A percentile compares a stretch with the other conserved stretches of the same genome.
These are phyloP conservation scores for Thyridium curvatum DNA, from an alignment of 2,329 filamentous ascomycete species.

Conservation along the genomic window DNA sequence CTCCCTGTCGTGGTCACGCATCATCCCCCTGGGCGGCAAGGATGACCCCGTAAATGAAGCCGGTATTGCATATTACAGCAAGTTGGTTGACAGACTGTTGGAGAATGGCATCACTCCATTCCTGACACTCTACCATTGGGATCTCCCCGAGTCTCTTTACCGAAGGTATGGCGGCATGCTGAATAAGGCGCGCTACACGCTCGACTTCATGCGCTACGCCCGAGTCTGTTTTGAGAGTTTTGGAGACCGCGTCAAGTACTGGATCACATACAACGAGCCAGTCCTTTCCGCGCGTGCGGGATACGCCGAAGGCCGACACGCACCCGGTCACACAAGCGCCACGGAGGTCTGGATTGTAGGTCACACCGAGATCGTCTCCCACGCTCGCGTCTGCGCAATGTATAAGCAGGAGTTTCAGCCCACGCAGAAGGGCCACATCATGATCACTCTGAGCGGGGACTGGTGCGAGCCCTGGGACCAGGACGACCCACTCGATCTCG, in stretches of 20 bases:
- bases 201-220: slow-evolving; percentile 53
- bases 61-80: slow-evolving; percentile 53
- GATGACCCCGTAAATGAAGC: slow-evolving; percentile 56
- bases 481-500: slow-evolving; percentile 23
- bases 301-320: slow-evolving; percentile 26
- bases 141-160: slow-evolving; percentile 52
- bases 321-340: slow-evolving; percentile 20
- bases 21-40: slow-evolving; percentile 57
- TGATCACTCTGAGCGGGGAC: slow-evolving; percentile 34
- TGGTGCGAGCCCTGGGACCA: slow-evolving; percentile 33
- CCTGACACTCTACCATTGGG: slow-evolving; percentile 61
- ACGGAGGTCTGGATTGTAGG: slow-evolving; percentile 30
- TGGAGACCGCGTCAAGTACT: slow-evolving; percentile 51
- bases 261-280: slow-evolving; percentile 38
- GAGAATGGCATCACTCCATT: slow-evolving; percentile 53
- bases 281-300: slow-evolving; percentile 25
- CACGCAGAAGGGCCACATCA: slow-evolving; percentile 26
- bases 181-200: slow-evolving; percentile 55
- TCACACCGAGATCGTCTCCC: slow-evolving; percentile 30
- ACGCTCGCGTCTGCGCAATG: slow-evolving; percentile 26
- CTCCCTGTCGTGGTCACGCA: slow-evolving; percentile 58
- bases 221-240: slow-evolving; percentile 52
- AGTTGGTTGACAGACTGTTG: slow-evolving; percentile 52
- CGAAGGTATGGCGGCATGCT: slow-evolving; percentile 55
- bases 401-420: slow-evolving; percentile 32